Conservation (phyloP, 805 yeast species). For the Metschnikowia baotianmanensis region DNA sequence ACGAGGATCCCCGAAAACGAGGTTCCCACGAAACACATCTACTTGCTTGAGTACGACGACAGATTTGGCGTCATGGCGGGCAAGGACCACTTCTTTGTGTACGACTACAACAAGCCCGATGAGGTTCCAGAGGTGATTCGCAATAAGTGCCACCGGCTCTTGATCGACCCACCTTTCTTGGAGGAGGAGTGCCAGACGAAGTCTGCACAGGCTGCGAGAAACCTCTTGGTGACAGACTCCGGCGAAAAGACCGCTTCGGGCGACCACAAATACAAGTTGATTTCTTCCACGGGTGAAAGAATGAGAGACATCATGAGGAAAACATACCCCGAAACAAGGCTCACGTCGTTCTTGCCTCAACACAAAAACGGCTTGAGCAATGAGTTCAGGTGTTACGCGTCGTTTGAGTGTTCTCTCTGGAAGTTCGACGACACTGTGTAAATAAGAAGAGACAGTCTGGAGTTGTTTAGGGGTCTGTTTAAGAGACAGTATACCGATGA, state of each 20-base stretch:
- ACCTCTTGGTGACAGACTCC: constrained; percentile 46
- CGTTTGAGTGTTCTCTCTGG: constrained; percentile 71
- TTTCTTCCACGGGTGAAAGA: constrained; percentile 89
- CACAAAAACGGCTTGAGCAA: constrained; percentile 85
- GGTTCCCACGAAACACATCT: constrained; percentile 67
- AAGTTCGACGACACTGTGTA: constrained; percentile 35
- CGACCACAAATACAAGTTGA: constrained; percentile 44
- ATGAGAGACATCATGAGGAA: constrained; percentile 63
- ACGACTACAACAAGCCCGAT: constrained; percentile 73
- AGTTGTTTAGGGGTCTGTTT: too few species aligned
- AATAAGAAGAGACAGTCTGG: too few species aligned
- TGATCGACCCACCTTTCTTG: constrained; percentile 88
- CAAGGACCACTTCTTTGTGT: constrained; percentile 59
- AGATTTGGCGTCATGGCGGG: constrained; percentile 77
- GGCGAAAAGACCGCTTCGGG: constrained; percentile 40
- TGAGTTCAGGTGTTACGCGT: constrained; percentile 84
- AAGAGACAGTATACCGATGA: too few species aligned
- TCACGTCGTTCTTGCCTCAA: constrained; percentile 71
- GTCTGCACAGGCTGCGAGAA: constrained; percentile 51
- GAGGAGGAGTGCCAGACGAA: constrained; percentile 80
- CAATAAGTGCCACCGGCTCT: constrained; percentile 64
- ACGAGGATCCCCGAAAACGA: constrained; percentile 47
- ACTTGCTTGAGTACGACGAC: constrained; percentile 73
- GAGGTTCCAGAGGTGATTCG: constrained; percentile 54
- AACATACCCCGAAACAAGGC: constrained; percentile 60